Base-by-base conservation (phyloP, 306 rosid genomes). In the Vigna angularis region DNA sequence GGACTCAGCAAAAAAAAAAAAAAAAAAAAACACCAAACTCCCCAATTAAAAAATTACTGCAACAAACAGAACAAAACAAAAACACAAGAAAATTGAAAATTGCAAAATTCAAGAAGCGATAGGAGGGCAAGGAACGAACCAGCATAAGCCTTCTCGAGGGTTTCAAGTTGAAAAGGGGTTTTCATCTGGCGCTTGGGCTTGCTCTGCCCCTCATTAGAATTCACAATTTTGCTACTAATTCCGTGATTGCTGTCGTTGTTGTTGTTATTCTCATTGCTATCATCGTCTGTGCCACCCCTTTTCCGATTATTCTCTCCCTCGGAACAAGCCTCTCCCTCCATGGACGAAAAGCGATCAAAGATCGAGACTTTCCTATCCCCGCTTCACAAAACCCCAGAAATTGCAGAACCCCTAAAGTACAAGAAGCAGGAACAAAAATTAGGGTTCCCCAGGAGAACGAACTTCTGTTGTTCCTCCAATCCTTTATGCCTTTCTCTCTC, bases 131-230 rank as follows among this genome's bases (percentile, higher is more conserved):
- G 71, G 48, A 38, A 88, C 90, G 10, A 45, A 95, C 99, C 69
- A 3, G 96, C 90, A 87, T 89, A 95, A 72, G 99, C 94, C 73
- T 90, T 95, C 87, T 95, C 99, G 11, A 95, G 91, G 83, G 93
- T 75, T 85, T 95, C 98, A 51, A 95, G 96, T 90, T 95, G 99
- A 65, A 87, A 95, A 4, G 99, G 99, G 30, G 99, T 95, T 85
- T 95, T 95, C 99, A 95, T 95, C 93, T 95, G 99, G 48, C 99
- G 94, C 86, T 95, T 93, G 70, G 98, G 97, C 79, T 88, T 95
- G 93, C 93, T 86, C 51, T 87, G 90, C 32, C 96, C 98, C 56
- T 95, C 98, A 80, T 84, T 91, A 53, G 97, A 95, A 91, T 85
- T 88, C 72, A 78, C 83, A 70, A 83, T 50, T 65, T 91, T 92